phyloP scores from a whole-genome alignment of 2,329 filamentous ascomycete species.

The Elsinoe australis region DNA sequence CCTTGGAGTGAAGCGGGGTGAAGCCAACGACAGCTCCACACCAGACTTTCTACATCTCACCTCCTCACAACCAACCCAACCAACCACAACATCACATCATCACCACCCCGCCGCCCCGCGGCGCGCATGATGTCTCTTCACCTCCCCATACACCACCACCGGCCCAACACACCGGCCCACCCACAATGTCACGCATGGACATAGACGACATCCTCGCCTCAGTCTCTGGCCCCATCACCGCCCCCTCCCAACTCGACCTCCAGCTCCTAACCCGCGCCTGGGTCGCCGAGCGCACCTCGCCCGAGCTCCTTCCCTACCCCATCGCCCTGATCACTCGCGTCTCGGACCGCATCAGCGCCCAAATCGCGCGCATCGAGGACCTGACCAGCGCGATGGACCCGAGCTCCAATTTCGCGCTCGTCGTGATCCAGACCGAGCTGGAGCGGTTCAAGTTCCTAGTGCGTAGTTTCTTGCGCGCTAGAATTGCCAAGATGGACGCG shows the following conservation, averaged over 20 bases:
- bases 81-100: too few relatives aligned
- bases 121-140: too few relatives aligned
- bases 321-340: constrained; percentile 73
- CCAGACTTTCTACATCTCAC: too few relatives aligned
- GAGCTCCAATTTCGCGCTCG: constrained; percentile 84
- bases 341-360: constrained; percentile 47
- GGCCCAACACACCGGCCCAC: too few relatives aligned
- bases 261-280: constrained; percentile 85
- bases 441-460: constrained; percentile 90
- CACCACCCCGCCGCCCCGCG: too few relatives aligned
- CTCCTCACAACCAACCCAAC: too few relatives aligned
- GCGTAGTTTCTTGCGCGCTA: constrained; percentile 68
- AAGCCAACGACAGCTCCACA: too few relatives aligned
- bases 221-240: constrained; percentile 40
- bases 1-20: too few relatives aligned
- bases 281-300: constrained; percentile 83
- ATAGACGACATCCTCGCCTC: constrained; percentile 48
- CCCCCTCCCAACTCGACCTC: constrained; percentile 62
- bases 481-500: constrained; percentile 71
- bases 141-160: too few relatives aligned
- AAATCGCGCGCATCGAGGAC: constrained; percentile 45
- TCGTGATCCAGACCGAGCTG: constrained; percentile 92
- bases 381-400: constrained; percentile 80
- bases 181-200: constrained; percentile 33
- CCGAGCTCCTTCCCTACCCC: constrained; percentile 77